Conservation (phyloP, 2,329 filamentous ascomycete species). For the Talaromyces rugulosus region DNA sequence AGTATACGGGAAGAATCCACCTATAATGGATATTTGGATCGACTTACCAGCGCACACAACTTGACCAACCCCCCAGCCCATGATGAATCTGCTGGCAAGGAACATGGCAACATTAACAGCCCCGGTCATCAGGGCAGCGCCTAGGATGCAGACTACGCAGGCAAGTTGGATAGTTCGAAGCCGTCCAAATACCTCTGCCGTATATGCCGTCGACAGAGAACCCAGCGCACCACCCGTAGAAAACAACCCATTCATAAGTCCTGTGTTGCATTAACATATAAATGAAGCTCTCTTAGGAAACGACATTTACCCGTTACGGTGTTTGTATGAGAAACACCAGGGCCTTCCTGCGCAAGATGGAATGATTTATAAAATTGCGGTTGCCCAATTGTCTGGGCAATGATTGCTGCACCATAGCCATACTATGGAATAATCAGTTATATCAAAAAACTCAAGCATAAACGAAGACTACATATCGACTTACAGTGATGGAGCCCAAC, state of each 20-base stretch:
- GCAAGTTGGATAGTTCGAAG: neutral
- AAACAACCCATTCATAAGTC: neutral
- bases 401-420: neutral
- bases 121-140: conserved; percentile 31
- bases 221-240: neutral
- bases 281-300: neutral
- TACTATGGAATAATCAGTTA: neutral
- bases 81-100: conserved; percentile 20
- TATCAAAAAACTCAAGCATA: neutral
- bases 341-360: neutral
- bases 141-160: conserved; percentile 16
- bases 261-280: neutral
- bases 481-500: neutral
- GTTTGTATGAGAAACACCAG: neutral
- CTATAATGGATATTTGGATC: conserved; percentile 55
- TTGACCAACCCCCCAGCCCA: conserved; percentile 23
- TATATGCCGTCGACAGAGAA: neutral
- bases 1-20: conserved; percentile 55
- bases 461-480: neutral
- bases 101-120: conserved; percentile 24
- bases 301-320: neutral
- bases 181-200: neutral
- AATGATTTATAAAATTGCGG: neutral
- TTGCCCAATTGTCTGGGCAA: neutral
- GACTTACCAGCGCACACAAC: conserved; percentile 14